phyloP scores from a whole-genome alignment of 495 filamentous ascomycete genomes.

The Hypoxylon intermedium region DNA sequence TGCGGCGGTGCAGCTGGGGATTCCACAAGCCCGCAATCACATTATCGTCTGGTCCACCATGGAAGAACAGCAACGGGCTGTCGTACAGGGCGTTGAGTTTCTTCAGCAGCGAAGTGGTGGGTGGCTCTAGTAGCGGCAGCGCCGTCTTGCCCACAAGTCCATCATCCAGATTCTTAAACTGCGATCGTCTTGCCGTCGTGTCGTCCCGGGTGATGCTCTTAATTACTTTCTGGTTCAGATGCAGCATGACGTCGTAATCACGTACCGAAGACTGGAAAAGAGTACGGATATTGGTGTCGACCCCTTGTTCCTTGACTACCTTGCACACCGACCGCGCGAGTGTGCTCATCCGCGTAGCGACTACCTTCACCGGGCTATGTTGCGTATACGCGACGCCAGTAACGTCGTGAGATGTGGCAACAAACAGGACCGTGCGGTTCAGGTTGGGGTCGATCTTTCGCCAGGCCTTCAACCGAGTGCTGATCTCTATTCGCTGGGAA shows the following conservation, averaged over 20 bases:
- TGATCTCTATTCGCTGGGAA: slow-evolving; percentile 65
- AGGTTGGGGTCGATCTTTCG: slow-evolving; percentile 86
- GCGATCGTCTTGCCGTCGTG: slow-evolving; percentile 34
- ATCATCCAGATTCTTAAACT: slow-evolving; percentile 77
- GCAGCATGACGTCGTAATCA: slow-evolving; percentile 87
- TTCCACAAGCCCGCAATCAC: slow-evolving; percentile 85
- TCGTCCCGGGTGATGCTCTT: slow-evolving; percentile 44
- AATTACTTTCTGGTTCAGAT: slow-evolving; percentile 63
- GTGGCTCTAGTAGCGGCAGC: slow-evolving; percentile 55
- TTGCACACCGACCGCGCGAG: slow-evolving; percentile 76
- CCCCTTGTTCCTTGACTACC: slow-evolving; percentile 62
- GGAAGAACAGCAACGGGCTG: slow-evolving; percentile 76
- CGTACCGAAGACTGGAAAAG: slow-evolving; percentile 72
- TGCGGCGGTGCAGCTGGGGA: slow-evolving; percentile 61
- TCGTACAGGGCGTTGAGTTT: slow-evolving; percentile 68
- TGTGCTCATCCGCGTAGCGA: slow-evolving; percentile 81
- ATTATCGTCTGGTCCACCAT: slow-evolving; percentile 60
- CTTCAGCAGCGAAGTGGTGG: slow-evolving; percentile 59
- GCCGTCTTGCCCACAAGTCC: slow-evolving; percentile 41
- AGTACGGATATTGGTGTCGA: slow-evolving; percentile 61
- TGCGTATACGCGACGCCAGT: slow-evolving; percentile 81
- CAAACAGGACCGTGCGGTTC: slow-evolving; percentile 83
- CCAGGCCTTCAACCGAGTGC: slow-evolving; percentile 76
- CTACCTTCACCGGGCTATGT: slow-evolving; percentile 72
- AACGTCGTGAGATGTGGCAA: slow-evolving; percentile 76